phyloP scores from a whole-genome alignment of 2,329 filamentous ascomycete genomes.

The Mariannaea sp. region DNA sequence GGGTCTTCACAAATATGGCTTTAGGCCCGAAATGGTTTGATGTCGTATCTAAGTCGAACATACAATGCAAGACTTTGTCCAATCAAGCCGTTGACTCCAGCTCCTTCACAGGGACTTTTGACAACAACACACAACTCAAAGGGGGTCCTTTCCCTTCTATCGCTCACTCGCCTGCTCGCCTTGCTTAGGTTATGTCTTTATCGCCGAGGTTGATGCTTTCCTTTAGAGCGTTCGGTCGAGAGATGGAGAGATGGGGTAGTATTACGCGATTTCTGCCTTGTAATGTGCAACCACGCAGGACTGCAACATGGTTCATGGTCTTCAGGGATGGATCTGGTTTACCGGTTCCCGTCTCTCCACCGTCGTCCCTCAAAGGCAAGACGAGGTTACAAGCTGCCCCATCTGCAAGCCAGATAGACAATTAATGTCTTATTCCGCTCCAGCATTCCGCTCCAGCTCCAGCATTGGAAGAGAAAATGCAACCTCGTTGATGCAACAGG shows the following conservation, averaged over 20 bases:
- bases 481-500: not conserved
- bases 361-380: too few species aligned
- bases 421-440: not conserved
- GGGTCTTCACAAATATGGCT: not conserved
- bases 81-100: not conserved
- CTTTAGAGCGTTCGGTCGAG: not conserved
- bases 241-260: not conserved
- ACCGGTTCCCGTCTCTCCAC: too few species aligned
- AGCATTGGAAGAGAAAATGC: not conserved
- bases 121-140: not conserved
- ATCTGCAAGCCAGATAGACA: not conserved
- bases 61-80: not conserved
- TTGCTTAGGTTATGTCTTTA: not conserved
- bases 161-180: not conserved
- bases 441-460: not conserved
- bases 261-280: not conserved
- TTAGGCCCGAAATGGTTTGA: constrained; percentile 1
- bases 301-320: too few species aligned
- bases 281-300: too few species aligned
- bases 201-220: not conserved
- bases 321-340: too few species aligned
- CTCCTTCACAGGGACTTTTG: not conserved
- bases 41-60: not conserved
- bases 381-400: not conserved
- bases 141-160: too few species aligned